Evolutionary conservation across 1,284 basidiomycete species (phyloP).

Genomic region (Blastosporella zonata): DNA sequence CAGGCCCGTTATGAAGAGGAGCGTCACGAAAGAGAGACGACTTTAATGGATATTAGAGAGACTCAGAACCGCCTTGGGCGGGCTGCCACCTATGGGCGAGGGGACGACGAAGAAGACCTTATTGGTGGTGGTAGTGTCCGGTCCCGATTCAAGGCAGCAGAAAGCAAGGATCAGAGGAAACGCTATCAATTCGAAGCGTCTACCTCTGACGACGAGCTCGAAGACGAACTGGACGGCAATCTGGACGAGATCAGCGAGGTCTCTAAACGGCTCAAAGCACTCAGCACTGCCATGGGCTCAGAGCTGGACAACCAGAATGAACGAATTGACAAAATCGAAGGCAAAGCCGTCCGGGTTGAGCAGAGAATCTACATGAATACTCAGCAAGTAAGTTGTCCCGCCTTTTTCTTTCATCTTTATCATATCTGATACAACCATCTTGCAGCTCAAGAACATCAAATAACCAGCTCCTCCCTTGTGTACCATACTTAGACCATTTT

Average conservation of each 20-base stretch:
- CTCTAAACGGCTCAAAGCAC: slow-evolving; percentile 79
- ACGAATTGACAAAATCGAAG: slow-evolving; percentile 65
- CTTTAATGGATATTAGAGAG: slow-evolving; percentile 82
- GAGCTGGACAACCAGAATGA: slow-evolving; percentile 78
- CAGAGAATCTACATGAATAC: slow-evolving; percentile 66
- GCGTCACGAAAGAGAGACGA: slow-evolving; percentile 79
- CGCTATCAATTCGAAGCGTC: slow-evolving; percentile 95
- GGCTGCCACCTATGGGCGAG: slow-evolving; percentile 61
- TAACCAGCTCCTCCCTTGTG: slow-evolving; percentile 26
- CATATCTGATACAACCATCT: slow-evolving; percentile 8
- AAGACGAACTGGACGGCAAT: slow-evolving; percentile 90
- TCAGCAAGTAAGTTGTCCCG: slow-evolving; percentile 49
- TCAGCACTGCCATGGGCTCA: slow-evolving; percentile 82
- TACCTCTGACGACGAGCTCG: slow-evolving; percentile 93
- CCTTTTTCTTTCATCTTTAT: background rate
- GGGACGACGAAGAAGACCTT: slow-evolving; percentile 46
- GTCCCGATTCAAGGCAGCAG: slow-evolving; percentile 44
- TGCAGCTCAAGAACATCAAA: slow-evolving; percentile 70
- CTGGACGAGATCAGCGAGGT: slow-evolving; percentile 85
- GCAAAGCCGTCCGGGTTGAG: slow-evolving; percentile 69
- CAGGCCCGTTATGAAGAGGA: slow-evolving; percentile 89
- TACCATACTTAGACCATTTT: background rate
- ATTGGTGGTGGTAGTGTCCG: slow-evolving; percentile 34
- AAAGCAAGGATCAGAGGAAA: slow-evolving; percentile 70
- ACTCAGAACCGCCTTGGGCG: slow-evolving; percentile 84